Evolutionary conservation across 805 yeast species (phyloP).

Genomic region (Cyberlindnera xylosilytica): DNA sequence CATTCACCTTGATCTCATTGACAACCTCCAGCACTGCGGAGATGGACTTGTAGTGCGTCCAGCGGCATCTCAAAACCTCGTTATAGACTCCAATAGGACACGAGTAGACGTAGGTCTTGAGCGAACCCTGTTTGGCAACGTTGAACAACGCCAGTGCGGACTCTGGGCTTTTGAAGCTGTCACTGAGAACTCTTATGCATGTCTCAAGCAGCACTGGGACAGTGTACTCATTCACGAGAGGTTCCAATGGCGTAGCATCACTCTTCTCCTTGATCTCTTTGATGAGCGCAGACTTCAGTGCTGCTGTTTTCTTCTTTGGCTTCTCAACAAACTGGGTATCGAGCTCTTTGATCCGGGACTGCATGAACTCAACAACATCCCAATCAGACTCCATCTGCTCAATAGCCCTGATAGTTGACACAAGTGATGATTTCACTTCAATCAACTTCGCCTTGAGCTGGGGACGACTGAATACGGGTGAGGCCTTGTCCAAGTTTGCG

Average conservation of each 20-base stretch:
- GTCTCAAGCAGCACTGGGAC: slow-evolving; percentile 13
- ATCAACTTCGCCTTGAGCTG: neutral
- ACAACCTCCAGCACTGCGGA: slow-evolving; percentile 31
- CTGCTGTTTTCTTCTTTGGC: neutral
- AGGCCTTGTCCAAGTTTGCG: neutral
- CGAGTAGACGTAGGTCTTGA: slow-evolving; percentile 35
- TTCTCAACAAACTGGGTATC: slow-evolving; percentile 1
- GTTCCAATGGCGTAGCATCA: slow-evolving; percentile 3
- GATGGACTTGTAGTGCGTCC: slow-evolving; percentile 38
- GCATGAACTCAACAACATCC: slow-evolving; percentile 10
- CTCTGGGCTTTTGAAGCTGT: slow-evolving; percentile 13
- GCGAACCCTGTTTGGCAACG: slow-evolving; percentile 27
- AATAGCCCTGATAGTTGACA: slow-evolving; percentile 1
- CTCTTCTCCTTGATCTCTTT: slow-evolving; percentile 2
- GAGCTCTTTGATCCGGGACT: slow-evolving; percentile 1
- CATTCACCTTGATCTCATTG: slow-evolving; percentile 41
- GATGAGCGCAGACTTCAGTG: slow-evolving; percentile 2
- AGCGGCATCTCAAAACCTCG: slow-evolving; percentile 32
- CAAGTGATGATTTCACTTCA: slow-evolving; percentile 6
- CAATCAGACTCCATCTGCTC: slow-evolving; percentile 8
- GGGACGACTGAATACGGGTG: neutral
- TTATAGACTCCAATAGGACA: slow-evolving; percentile 39
- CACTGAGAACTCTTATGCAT: slow-evolving; percentile 9
- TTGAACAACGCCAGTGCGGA: slow-evolving; percentile 36
- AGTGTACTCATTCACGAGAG: slow-evolving; percentile 17